phyloP scores from a whole-genome alignment of 75 land plant species.

The Isoetes taiwanensis region DNA sequence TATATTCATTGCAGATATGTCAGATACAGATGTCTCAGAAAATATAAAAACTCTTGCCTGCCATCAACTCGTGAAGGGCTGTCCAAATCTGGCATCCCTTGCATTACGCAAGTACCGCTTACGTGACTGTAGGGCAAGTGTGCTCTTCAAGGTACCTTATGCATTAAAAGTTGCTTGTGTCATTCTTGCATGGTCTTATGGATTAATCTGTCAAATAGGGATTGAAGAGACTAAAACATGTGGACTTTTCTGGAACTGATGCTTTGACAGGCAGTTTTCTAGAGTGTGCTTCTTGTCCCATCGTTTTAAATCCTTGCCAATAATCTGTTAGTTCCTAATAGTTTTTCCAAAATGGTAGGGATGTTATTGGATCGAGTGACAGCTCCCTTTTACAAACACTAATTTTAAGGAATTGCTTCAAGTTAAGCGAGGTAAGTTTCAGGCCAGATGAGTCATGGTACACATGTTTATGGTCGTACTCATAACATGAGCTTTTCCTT shows the following conservation, averaged over 20 bases:
- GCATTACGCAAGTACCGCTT: slow-evolving; percentile 55
- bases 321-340: background rate
- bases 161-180: background rate
- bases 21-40: too few relatives aligned
- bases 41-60: slow-evolving; percentile 49
- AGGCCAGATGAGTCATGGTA: background rate
- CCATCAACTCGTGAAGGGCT: slow-evolving; percentile 44
- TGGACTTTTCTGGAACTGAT: slow-evolving; percentile 63
- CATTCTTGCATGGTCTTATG: background rate
- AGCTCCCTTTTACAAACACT: slow-evolving; percentile 31
- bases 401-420: slow-evolving; percentile 59
- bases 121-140: slow-evolving; percentile 45
- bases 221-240: slow-evolving; percentile 30
- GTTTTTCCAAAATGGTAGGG: slow-evolving; percentile 24
- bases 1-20: slow-evolving; percentile 26
- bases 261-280: slow-evolving; percentile 54
- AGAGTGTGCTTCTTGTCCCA: slow-evolving; percentile 25
- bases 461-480: background rate
- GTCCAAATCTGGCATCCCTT: slow-evolving; percentile 48
- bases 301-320: background rate
- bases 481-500: background rate
- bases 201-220: slow-evolving; percentile 54
- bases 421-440: slow-evolving; percentile 44
- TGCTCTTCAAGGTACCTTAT: slow-evolving; percentile 52
- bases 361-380: slow-evolving; percentile 28